Evolutionary conservation across 2,329 filamentous ascomycete species (phyloP), one percentile per base, ranked within the genome.

Genomic region (Phialophora verrucosa): DNA sequence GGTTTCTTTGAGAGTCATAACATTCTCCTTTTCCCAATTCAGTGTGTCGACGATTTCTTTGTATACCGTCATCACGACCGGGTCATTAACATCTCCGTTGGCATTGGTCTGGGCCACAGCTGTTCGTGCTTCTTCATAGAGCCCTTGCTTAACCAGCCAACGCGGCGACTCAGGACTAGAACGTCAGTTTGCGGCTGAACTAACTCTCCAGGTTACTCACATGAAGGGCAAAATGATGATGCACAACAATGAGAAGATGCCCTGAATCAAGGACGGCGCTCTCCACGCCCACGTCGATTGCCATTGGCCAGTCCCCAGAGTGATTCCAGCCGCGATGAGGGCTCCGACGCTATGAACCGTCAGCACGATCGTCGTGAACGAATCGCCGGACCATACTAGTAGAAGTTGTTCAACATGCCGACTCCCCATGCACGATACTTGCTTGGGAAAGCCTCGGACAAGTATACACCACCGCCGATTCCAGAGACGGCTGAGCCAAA

Each of bases 281-380:
- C 64, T 54, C 67, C 64, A 69, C 2, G 64, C 61, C 64, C 67
- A 64, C 23, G 65, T 64, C 3, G 54, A 59, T 14, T 63, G 70
- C 76, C 76, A 78, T 31, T 78, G n/a, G 12, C 31, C 44, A 5
- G 54, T 66, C 0, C 80, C 79, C 7, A 77, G 76, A 2, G 81
- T 84, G 54, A 84, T 78, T 6, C 81, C 81, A 7, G 83, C 81
- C 0, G 82, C 81, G 29, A 84, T 77, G 3, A 85, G 74, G 0
- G 78, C 79, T 2, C 81, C 79, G n/a, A 62, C 49, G 25, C 27
- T 61, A 27, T 11, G 10, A 23, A 23, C 12, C 12, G 44, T 61
- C 59, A 61, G 32, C 17, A 35, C 10, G 10, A 35, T 12, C 1
- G 20, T 20, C 27, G 10, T 10, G 44, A 8, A 32, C 29, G 14